These are phyloP conservation scores for Fremontodendron californicum DNA, from an alignment of 345 rosid genomes.

Conservation along the genomic window DNA sequence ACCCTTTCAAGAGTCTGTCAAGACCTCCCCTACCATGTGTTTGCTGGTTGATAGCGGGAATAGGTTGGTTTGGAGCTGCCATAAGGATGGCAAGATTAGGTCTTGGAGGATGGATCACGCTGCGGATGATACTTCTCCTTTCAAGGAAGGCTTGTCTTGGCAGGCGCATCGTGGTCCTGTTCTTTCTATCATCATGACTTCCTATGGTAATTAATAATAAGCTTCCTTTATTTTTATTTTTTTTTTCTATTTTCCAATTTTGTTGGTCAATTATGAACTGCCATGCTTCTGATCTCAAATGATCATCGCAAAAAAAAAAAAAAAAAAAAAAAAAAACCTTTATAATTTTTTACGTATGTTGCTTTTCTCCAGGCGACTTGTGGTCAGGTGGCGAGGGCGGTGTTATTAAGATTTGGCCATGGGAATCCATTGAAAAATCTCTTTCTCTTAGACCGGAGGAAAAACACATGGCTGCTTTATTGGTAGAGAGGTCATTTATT, in stretches of 20 bases:
- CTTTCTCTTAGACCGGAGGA: conserved; percentile 81
- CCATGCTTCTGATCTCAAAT: not conserved
- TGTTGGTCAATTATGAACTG: not conserved
- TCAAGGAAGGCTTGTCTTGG: conserved; percentile 94
- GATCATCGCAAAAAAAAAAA: not conserved
- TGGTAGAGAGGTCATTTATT: conserved; percentile 85
- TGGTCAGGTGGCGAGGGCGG: conserved; percentile 98
- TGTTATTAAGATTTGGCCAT: conserved; percentile 76
- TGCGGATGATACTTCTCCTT: conserved; percentile 38
- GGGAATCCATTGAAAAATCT: conserved; percentile 95
- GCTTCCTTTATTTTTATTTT: not conserved
- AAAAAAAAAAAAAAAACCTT: not conserved
- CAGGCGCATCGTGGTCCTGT: conserved; percentile 91
- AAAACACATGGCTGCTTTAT: conserved; percentile 91
- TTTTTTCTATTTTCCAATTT: not conserved
- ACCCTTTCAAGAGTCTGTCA: conserved; percentile 81
- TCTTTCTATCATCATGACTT: conserved; percentile 63
- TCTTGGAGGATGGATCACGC: conserved; percentile 83
- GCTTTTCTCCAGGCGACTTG: conserved; percentile 63
- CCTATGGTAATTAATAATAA: conserved; percentile 52
- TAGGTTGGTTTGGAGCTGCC: conserved; percentile 88
- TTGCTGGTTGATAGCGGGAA: conserved; percentile 69
- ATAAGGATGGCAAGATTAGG: conserved; percentile 88
- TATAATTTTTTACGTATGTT: not conserved
- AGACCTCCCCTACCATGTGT: conserved; percentile 73